A percentile compares a stretch with the other conserved stretches of the same genome.
Evolutionary conservation across 176 grass and related monocot genomes (phyloP).

Genomic region (Tuctoria greenei): DNA sequence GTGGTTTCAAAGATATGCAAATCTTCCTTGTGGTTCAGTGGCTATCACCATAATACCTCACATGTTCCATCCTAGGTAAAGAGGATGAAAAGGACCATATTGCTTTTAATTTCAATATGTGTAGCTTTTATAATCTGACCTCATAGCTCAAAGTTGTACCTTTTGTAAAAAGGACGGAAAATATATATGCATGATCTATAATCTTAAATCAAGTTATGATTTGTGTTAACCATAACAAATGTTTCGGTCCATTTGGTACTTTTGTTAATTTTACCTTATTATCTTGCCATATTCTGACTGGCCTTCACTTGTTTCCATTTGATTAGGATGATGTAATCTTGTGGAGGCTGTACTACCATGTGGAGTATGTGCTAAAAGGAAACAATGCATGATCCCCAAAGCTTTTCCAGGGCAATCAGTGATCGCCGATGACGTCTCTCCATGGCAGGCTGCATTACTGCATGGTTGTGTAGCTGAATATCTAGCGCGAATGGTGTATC

Average conservation of each 20-base stretch:
- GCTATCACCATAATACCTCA: neutral
- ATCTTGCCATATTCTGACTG: neutral
- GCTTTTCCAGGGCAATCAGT: neutral
- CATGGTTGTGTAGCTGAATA: neutral
- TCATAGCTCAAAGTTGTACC: neutral
- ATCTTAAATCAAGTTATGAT: neutral
- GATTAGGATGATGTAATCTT: conserved; percentile 65
- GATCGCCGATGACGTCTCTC: neutral
- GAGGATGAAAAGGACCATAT: neutral
- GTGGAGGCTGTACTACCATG: conserved; percentile 74
- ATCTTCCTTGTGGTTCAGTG: neutral
- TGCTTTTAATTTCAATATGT: neutral
- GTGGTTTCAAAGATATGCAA: neutral
- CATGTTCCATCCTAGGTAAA: neutral
- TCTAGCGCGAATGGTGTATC: neutral
- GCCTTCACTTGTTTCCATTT: conserved; percentile 17
- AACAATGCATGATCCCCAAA: conserved; percentile 34
- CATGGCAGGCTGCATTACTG: neutral
- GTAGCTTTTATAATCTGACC: neutral
- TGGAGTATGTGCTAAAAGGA: conserved; percentile 49
- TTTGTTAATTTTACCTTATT: neutral
- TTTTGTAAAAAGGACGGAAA: neutral
- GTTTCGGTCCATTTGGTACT: neutral
- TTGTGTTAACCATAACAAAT: neutral
- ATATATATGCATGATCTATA: neutral